These are phyloP conservation scores for Starmerella apicola DNA, from an alignment of 805 yeast species.

Conservation along the genomic window DNA sequence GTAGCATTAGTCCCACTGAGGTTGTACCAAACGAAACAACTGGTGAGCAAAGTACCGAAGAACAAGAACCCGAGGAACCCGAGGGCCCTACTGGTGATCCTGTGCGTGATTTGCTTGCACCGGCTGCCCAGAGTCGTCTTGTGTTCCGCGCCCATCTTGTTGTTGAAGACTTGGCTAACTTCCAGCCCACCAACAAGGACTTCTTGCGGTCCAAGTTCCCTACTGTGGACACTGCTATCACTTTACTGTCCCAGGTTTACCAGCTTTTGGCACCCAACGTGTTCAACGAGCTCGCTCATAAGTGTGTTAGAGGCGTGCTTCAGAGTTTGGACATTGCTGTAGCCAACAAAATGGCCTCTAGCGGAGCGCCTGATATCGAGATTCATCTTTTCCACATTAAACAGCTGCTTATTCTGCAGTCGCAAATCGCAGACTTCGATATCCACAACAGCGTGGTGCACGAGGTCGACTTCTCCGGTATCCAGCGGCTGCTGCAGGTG, in stretches of 20 bases:
- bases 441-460: conserved; percentile 61
- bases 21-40: not conserved
- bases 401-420: conserved; percentile 57
- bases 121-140: conserved; percentile 54
- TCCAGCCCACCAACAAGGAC: conserved; percentile 53
- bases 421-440: conserved; percentile 63
- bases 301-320: conserved; percentile 69
- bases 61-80: not conserved
- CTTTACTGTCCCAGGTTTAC: conserved; percentile 62
- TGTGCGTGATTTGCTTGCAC: not conserved
- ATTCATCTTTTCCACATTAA: conserved; percentile 56
- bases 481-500: conserved; percentile 38
- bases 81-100: not conserved
- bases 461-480: conserved; percentile 69
- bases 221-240: conserved; percentile 35
- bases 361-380: conserved; percentile 29
- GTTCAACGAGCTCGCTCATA: conserved; percentile 82
- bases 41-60: too few species aligned
- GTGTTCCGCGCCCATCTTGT: conserved; percentile 66
- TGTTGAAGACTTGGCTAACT: conserved; percentile 51
- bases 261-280: conserved; percentile 62
- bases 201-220: conserved; percentile 27
- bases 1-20: not conserved
- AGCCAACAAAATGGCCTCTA: conserved; percentile 7
- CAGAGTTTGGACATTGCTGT: conserved; percentile 31